Evolutionary conservation across 2,329 filamentous ascomycete species (phyloP).

Genomic region (Colletotrichum musae): DNA sequence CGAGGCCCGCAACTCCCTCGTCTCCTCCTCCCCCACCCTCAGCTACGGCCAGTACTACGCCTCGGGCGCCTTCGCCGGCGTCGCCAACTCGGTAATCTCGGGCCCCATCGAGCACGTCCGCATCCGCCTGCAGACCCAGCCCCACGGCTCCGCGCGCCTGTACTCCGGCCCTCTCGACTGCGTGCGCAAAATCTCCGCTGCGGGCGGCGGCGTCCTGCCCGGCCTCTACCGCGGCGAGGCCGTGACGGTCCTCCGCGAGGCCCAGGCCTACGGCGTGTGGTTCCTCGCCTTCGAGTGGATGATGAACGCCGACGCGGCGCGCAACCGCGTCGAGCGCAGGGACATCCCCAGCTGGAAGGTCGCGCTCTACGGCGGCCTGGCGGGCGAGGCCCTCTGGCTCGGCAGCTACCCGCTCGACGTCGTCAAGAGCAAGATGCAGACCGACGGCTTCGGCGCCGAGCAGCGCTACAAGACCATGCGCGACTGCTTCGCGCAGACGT

Average conservation of each 20-base stretch:
- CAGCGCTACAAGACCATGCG: constrained; percentile 86
- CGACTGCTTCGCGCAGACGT: constrained; percentile 90
- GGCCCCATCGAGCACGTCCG: constrained; percentile 96
- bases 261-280: constrained; percentile 95
- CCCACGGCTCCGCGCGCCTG: constrained; percentile 83
- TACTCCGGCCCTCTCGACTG: constrained; percentile 93
- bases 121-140: constrained; percentile 96
- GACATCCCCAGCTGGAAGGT: constrained; percentile 89
- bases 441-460: constrained; percentile 84
- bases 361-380: constrained; percentile 91
- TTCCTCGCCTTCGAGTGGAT: constrained; percentile 96
- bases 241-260: constrained; percentile 90
- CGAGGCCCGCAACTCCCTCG: constrained; percentile 80
- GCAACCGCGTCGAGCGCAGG: constrained; percentile 81
- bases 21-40: constrained; percentile 69
- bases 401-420: constrained; percentile 96
- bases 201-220: constrained; percentile 75
- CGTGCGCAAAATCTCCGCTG: constrained; percentile 82
- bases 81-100: constrained; percentile 91
- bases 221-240: constrained; percentile 90
- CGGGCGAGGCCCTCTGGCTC: constrained; percentile 95
- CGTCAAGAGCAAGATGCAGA: constrained; percentile 99
- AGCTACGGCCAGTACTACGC: constrained; percentile 90
- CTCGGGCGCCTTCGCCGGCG: constrained; percentile 90
- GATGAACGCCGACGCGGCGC: constrained; percentile 89